A percentile compares a stretch with the other conserved stretches of the same genome.
Conservation (phyloP, 441 rosid genomes). For the Pelargonium cotyledonis region DNA sequence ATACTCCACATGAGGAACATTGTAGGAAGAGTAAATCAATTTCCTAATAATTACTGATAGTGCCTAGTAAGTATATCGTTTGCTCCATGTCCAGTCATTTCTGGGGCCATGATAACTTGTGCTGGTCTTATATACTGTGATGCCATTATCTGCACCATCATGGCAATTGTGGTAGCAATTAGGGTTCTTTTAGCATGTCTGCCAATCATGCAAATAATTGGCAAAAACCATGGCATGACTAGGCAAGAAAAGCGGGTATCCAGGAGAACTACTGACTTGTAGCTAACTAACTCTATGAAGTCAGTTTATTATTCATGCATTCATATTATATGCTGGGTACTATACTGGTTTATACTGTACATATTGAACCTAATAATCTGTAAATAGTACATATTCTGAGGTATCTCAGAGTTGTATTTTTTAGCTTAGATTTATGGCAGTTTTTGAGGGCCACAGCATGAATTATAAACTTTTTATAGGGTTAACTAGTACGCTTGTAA, state of each 20-base stretch:
- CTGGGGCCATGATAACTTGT: background rate
- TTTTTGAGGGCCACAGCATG: no score
- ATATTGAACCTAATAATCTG: no score
- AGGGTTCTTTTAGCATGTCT: background rate
- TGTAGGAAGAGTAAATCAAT: conserved; percentile 4
- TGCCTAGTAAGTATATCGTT: background rate
- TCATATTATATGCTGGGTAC: no score
- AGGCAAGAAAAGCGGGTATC: background rate
- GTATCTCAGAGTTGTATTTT: no score
- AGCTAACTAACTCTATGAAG: no score
- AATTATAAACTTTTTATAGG: no score
- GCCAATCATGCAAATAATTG: background rate
- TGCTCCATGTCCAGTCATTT: background rate
- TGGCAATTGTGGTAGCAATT: background rate
- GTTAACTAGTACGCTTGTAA: no score
- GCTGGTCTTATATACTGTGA: background rate
- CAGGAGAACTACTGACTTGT: background rate
- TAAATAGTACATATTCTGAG: no score
- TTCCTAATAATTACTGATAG: background rate
- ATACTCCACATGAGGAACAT: conserved; percentile 10
- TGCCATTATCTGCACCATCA: background rate
- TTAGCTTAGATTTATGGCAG: no score
- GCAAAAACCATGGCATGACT: background rate
- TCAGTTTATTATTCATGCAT: no score
- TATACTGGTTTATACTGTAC: no score